Evolutionary conservation across 441 rosid species (phyloP), one percentile per base, ranked within the genome.

Genomic region (Jatropha multifida): DNA sequence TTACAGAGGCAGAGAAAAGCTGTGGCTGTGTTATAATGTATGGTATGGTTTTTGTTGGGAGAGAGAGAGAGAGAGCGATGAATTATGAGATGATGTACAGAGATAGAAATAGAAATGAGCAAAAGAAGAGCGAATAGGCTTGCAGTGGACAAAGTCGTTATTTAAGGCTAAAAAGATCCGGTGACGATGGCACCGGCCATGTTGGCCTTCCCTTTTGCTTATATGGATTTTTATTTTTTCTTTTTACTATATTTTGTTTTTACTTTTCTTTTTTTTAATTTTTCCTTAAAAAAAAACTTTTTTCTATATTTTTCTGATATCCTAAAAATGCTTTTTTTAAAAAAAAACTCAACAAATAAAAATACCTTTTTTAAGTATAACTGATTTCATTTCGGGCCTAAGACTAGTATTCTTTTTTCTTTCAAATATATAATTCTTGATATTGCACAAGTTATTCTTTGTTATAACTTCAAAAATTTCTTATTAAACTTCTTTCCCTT

Each of bases 151-250:
- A 56, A 70, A 69, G 83, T 51, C 78, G 79, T 77, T 80, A 75
- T 75, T 80, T 77, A 60, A 72, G 80, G 80, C 67, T 63, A 70
- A 64, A 77, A 84, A 61, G 76, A 76, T 81, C 87, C 85, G 89
- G 77, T 75, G 82, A 79, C 82, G 79, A 77, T 79, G 87, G 78
- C 85, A 80, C 86, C 84, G 80, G 82, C 83, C 84, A 71, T 69
- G 79, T 74, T 77, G 72, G 68, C 68, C 63, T 74, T 26, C 38
- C 46, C 64, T 52, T 59, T 77, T 58, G 76, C 82, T 66, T 41
- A 20, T 46, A 32, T 54, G 68, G 65, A 49, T 14, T 13, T 64
- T 46, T 14, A 10, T 51, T 7, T 64, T 40, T 8, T 26, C 5
- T 64, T n/a, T 4, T 46, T 5, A 7, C 10, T 1, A 7, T 6